Evolutionary conservation across 805 yeast genomes (phyloP), one percentile per base, ranked within the genome.

Genomic region (Ogataea populi-albae): DNA sequence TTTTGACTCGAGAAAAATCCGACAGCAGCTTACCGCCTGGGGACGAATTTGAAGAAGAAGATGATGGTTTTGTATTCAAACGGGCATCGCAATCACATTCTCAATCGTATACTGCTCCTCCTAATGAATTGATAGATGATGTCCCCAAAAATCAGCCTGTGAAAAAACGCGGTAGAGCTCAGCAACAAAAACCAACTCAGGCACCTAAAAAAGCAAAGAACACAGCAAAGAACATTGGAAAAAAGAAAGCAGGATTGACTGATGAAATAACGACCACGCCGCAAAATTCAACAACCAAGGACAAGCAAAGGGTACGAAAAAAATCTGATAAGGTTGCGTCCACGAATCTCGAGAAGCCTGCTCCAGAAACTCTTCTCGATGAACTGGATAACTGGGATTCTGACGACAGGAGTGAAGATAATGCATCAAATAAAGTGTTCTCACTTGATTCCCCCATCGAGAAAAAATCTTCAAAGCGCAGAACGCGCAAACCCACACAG

Each of bases 51-150:
- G 52, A 44, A 31, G 41, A 44, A 17, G 52, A 44, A 6, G 48
- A 43, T 19, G 51, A 42, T 18, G 52, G 52, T 4, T 47, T 47
- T 38, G 42, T 47, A 17, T 47, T 44, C 34, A 47, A 44, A 24
- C 30, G 52, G 27, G 49, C 46, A 18, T 40, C 44, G 4, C 47
- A 43, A 25, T 23, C 40, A 12, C 50, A 43, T 22, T 11, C 38
- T 11, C 35, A 16, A 11, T 30, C 34, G 16, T 26, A 23, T n/a
- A 21, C 11, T 11, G 26, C 37, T 7, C 5, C 28, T n/a, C 22
- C 28, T 24, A 20, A 34, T 10, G 38, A 35, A 7, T 30, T 26
- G 11, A 21, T 20, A 28, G 23, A 31, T 15, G 24, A 17, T 16
- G 5, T 6, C 28, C 15, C 21, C 38, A 11, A 30, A 23, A 17